Conservation (phyloP, 495 filamentous ascomycete genomes). For the Aspergillus cavernicola region DNA sequence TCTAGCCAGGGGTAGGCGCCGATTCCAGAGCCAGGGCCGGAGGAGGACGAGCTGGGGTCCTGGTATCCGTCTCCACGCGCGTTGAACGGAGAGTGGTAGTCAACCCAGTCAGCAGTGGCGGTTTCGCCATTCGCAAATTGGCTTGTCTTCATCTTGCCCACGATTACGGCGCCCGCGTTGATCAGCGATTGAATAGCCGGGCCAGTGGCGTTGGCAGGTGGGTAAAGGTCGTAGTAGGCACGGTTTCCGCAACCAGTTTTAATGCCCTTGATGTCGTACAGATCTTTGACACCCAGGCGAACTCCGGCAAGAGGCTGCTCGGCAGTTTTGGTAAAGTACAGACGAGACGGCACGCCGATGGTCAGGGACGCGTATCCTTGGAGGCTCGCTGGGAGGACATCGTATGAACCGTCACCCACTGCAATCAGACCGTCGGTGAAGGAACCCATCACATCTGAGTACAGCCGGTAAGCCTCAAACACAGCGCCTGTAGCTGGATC, state of each 20-base stretch:
- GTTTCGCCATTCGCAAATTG: conserved; percentile 43
- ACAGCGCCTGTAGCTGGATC: conserved; percentile 5
- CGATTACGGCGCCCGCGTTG: conserved; percentile 41
- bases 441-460: conserved; percentile 6
- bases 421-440: conserved; percentile 16
- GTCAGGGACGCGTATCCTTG: conserved; percentile 4
- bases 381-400: conserved; percentile 1
- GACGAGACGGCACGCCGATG: conserved; percentile 42
- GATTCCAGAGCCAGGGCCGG: conserved; percentile 36
- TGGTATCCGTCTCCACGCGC: conserved; percentile 45
- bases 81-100: conserved; percentile 42
- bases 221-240: conserved; percentile 36
- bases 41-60: conserved; percentile 33
- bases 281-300: conserved; percentile 44
- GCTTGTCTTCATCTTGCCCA: conserved; percentile 46
- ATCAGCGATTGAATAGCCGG: conserved; percentile 36
- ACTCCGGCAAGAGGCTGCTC: conserved; percentile 35
- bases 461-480: conserved; percentile 9
- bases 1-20: conserved; percentile 42
- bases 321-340: conserved; percentile 31
- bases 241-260: conserved; percentile 40
- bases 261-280: conserved; percentile 40
- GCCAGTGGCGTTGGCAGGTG: conserved; percentile 26
- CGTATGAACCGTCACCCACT: conserved; percentile 4
- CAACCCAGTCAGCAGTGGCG: conserved; percentile 38